Evolutionary conservation across 768 basidiomycete genomes (phyloP).

Genomic region (Aureoboletus auriporus): DNA sequence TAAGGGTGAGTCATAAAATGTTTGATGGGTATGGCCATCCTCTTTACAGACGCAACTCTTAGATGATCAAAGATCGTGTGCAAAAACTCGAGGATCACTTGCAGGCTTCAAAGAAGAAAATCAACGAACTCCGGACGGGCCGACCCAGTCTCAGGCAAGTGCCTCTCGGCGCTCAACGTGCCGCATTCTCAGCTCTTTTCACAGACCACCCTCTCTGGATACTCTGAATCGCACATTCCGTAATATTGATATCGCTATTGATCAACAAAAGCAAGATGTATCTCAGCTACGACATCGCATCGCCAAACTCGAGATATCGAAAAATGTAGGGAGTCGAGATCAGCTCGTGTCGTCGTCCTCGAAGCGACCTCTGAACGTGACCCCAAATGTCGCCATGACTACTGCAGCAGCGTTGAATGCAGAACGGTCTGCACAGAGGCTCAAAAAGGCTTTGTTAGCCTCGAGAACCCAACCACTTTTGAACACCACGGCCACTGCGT

Average conservation of each 20-base stretch:
- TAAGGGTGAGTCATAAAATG: conserved; percentile 49
- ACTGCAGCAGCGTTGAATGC: conserved; percentile 82
- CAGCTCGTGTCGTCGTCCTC: conserved; percentile 38
- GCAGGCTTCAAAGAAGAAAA: conserved; percentile 62
- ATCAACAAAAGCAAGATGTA: conserved; percentile 56
- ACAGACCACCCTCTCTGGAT: conserved; percentile 80
- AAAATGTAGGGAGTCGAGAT: conserved; percentile 32
- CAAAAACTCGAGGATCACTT: conserved; percentile 79
- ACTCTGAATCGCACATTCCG: conserved; percentile 78
- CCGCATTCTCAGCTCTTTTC: conserved; percentile 1
- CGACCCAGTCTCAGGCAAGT: conserved; percentile 60
- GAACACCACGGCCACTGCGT: conserved; percentile 46
- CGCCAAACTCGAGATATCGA: conserved; percentile 42
- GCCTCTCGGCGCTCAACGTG: neutral
- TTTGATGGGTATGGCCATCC: neutral
- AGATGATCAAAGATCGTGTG: conserved; percentile 71
- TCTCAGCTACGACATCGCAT: conserved; percentile 49
- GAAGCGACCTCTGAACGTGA: conserved; percentile 42
- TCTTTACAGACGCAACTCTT: conserved; percentile 3
- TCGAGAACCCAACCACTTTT: conserved; percentile 62
- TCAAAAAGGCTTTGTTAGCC: conserved; percentile 64
- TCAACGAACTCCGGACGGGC: conserved; percentile 58
- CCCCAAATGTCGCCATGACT: conserved; percentile 64
- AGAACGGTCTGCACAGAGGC: conserved; percentile 64
- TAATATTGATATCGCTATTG: conserved; percentile 74